Evolutionary conservation across 345 rosid genomes (phyloP).

Genomic region (Pistacia atlantica): DNA sequence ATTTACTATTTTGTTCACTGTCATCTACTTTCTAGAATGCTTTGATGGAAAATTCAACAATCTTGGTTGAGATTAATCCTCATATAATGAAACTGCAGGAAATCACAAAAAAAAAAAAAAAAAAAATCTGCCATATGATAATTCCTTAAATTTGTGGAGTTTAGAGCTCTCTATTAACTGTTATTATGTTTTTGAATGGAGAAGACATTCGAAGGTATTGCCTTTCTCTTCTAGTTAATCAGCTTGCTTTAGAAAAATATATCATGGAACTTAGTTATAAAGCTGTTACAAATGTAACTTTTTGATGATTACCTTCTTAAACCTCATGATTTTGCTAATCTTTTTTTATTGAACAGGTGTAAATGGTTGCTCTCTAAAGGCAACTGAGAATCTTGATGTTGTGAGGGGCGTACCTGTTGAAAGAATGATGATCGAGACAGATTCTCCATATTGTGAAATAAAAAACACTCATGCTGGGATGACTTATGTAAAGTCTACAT

Average conservation of each 20-base stretch:
- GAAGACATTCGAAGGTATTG: no score
- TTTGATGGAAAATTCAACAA: no score
- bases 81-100: no score
- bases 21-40: no score
- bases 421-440: conserved; percentile 97
- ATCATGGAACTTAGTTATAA: background rate
- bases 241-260: background rate
- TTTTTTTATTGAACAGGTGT: conserved; percentile 49
- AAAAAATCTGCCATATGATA: no score
- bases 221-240: background rate
- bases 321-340: background rate
- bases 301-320: background rate
- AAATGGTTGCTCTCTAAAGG: conserved; percentile 91
- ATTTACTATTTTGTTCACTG: no score
- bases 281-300: conserved; percentile 13
- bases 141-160: no score
- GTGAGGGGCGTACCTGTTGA: conserved; percentile 72
- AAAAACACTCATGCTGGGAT: conserved; percentile 86
- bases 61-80: no score
- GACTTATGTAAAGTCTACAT: conserved; percentile 55
- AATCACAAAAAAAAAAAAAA: no score
- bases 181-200: no score
- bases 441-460: conserved; percentile 97
- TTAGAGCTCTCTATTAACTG: no score
- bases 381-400: conserved; percentile 79